These are phyloP conservation scores for Lentinula edodes DNA, from an alignment of 768 basidiomycete genomes.

Conservation along the genomic window DNA sequence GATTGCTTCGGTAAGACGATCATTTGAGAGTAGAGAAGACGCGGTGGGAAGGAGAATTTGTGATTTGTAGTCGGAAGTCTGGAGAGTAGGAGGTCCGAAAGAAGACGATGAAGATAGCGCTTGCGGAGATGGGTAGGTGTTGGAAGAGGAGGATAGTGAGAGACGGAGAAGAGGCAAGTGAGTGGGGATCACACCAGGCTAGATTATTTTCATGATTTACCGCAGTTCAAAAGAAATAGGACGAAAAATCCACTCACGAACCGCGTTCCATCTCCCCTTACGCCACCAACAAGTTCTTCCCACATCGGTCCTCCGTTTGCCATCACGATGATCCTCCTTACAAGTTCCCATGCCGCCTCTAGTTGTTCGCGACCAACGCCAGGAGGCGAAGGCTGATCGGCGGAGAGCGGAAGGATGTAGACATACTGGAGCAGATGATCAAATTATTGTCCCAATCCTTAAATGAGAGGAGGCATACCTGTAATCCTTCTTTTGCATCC, in stretches of 20 bases:
- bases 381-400: conserved; percentile 16
- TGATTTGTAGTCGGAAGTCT: conserved; percentile 50
- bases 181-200: conserved; percentile 80
- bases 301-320: conserved; percentile 78
- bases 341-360: conserved; percentile 75
- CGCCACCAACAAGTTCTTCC: conserved; percentile 94
- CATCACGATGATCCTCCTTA: conserved; percentile 70
- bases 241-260: conserved; percentile 50
- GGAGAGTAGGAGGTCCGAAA: neutral
- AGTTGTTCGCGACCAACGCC: conserved; percentile 81
- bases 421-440: conserved; percentile 8
- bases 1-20: conserved; percentile 85
- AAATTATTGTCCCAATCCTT: conserved; percentile 63
- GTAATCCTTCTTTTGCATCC: conserved; percentile 90
- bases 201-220: conserved; percentile 29
- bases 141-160: neutral
- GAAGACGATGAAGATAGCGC: neutral
- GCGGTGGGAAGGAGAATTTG: conserved; percentile 84
- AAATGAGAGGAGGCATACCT: conserved; percentile 75
- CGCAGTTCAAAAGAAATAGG: neutral
- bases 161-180: conserved; percentile 74
- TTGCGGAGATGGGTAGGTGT: neutral
- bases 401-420: neutral
- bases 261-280: conserved; percentile 83
- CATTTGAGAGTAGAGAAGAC: conserved; percentile 73